Evolutionary conservation across 2,329 filamentous ascomycete species (phyloP).

Genomic region (Ramularia endophylla): DNA sequence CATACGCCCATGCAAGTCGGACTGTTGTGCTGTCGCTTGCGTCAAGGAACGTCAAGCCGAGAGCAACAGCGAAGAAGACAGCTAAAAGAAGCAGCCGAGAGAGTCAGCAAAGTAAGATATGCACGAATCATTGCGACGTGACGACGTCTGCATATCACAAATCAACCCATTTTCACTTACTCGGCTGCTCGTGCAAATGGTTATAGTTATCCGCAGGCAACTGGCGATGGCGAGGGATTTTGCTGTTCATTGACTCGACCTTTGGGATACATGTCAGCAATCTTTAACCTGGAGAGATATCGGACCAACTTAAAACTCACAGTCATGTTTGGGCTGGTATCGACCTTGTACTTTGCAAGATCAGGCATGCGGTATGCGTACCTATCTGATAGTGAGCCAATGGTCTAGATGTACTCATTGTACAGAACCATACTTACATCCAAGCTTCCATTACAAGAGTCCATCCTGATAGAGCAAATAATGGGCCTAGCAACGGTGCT

Average conservation of each 20-base stretch:
- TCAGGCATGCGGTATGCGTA: slow-evolving; percentile 15
- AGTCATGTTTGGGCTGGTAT: slow-evolving; percentile 6
- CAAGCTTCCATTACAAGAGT: slow-evolving; percentile 14
- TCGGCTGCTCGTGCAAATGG: slow-evolving; percentile 20
- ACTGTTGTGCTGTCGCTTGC: slow-evolving; percentile 26
- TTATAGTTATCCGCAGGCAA: slow-evolving; percentile 18
- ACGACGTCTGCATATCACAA: no score
- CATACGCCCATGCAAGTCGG: slow-evolving; percentile 39
- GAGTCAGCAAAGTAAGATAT: no score
- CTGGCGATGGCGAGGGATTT: slow-evolving; percentile 10
- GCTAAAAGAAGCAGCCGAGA: no score
- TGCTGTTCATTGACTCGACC: slow-evolving; percentile 5
- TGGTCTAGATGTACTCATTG: neutral
- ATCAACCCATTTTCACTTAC: no score
- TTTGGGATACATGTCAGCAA: no score
- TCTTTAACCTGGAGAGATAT: neutral
- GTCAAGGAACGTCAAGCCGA: slow-evolving; percentile 33
- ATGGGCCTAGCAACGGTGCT: slow-evolving; percentile 10
- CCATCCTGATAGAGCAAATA: slow-evolving; percentile 11
- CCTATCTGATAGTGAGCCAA: neutral
- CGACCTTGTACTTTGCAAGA: slow-evolving; percentile 13
- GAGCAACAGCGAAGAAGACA: slow-evolving; percentile 37
- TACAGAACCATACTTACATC: slow-evolving; percentile 4
- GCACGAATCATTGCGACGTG: no score
- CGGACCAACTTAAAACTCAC: neutral